Conservation (phyloP, 306 rosid genomes). For the Glycine latifolia region DNA sequence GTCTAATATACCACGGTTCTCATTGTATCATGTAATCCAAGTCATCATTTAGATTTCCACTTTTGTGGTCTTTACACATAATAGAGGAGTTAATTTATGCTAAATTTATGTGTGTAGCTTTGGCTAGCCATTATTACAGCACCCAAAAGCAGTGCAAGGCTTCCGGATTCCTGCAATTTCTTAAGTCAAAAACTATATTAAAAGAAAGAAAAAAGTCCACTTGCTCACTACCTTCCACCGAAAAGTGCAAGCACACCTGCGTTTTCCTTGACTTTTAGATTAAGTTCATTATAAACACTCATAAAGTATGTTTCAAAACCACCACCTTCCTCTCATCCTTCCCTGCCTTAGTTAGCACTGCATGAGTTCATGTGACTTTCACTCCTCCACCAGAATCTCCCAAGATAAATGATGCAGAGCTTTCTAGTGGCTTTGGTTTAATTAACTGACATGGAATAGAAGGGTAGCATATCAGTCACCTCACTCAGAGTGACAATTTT, state of each 20-base stretch:
- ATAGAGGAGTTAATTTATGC: conserved; percentile 55
- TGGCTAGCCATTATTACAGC: conserved; percentile 71
- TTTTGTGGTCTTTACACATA: conserved; percentile 67
- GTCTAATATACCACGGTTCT: conserved; percentile 46
- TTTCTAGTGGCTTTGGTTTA: conserved; percentile 23
- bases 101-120: conserved; percentile 59
- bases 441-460: conserved; percentile 30
- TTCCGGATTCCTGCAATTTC: conserved; percentile 71
- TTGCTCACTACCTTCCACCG: conserved; percentile 79
- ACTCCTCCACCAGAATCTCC: conserved; percentile 51
- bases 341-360: conserved; percentile 57
- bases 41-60: conserved; percentile 57
- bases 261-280: conserved; percentile 69
- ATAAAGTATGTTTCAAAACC: conserved; percentile 61
- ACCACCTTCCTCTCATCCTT: conserved; percentile 43
- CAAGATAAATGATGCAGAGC: conserved; percentile 38
- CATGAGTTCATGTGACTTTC: conserved; percentile 72
- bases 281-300: conserved; percentile 62
- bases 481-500: conserved; percentile 44
- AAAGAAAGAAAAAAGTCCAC: conserved; percentile 43
- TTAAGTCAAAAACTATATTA: conserved; percentile 48
- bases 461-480: conserved; percentile 23
- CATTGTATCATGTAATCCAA: conserved; percentile 61
- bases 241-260: conserved; percentile 73
- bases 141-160: conserved; percentile 75